Evolutionary conservation across 2,329 filamentous ascomycete genomes (phyloP), one percentile per base, ranked within the genome.

Genomic region (Exophiala lecanii-corni): DNA sequence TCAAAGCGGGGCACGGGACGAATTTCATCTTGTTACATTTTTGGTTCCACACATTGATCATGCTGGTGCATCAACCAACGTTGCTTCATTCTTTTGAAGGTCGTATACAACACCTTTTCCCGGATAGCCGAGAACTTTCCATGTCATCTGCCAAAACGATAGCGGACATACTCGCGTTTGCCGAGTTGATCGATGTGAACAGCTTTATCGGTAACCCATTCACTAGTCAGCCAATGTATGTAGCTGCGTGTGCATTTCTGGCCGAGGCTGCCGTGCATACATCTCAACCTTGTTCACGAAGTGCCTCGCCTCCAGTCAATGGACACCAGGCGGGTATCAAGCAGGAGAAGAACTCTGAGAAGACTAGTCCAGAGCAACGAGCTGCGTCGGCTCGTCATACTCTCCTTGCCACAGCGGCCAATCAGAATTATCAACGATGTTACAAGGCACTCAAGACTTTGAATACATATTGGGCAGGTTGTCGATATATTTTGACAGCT

Each of bases 121-220:
- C 84, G 0, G 86, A 92, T 58, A 92, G 86, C 52, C 81, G 86
- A 43, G 86, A 92, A 60, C 58, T 81, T 4, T 87, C 85, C 47
- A 89, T 91, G 83, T 89, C 85, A 10, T 91, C 86, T 17, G 89
- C 88, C 9, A 94, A 94, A 67, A 94, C 88, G 0, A 92, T 94
- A 47, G 87, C 86, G 23, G 88, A 94, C 56, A 94, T 94, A 12
- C 66, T 94, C 6, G 83, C 85, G 1, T 94, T 94, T 62, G 86
- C 87, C 0, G 86, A 94, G 58, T 68, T 94, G 7, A 86, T 92
- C 39, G 86, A 94, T 60, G 81, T 85, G 0, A 89, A 86, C 61
- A 89, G 87, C 55, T 87, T 89, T 43, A 82, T 89, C 23, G 86
- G 87, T 1, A 94, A 92, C 47, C 88, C 88, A 0, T 94, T 94